Evolutionary conservation across 2,329 filamentous ascomycete species (phyloP), one percentile per base, ranked within the genome.

Genomic region (Penicillium corylophilum): DNA sequence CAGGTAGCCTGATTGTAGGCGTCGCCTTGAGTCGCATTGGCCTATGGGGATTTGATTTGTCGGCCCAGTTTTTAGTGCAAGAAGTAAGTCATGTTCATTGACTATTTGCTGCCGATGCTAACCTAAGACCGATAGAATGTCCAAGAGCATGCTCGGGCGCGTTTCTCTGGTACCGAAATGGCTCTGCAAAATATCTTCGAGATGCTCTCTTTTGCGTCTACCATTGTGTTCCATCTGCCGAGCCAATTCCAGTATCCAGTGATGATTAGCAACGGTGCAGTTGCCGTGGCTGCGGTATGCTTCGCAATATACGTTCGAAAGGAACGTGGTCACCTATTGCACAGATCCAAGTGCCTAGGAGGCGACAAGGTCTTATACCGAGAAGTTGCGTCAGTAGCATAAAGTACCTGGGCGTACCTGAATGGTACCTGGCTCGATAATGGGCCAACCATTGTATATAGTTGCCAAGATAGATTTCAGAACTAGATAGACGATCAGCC

Each of bases 161-260:
- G 78, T 0, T 91, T 92, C 59, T 90, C 87, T 0, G 75, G 85
- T 0, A 79, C 83, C 7, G 88, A 92, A 66, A 80, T 84, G 8
- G 79, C 83, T 0, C 77, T 85, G 35, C 88, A 91, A 65, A 90
- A 85, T 54, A 58, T 81, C 0, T 90, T 89, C 54, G 87, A 91
- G 67, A 76, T 90, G 43, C 68, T 84, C 1, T 85, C 86, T 0
- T 90, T 83, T 63, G 77, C 77, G 0, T 78, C 79, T 0, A 91
- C 88, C 0, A 83, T 89, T 53, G 64, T 85, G 4, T 89, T 85
- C 54, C 76, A 81, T 1, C 71, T 73, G 0, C 87, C 87, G 0
- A 76, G 80, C 3, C 78, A 88, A 60, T 91, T 91, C 65, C 74
- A 75, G 49, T 85, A 80, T 64, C 86, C 87, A 0, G 79, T 82